Evolutionary conservation across 768 basidiomycete genomes (phyloP), one percentile per base, ranked within the genome.

Genomic region (Lactifluus subvellereus): DNA sequence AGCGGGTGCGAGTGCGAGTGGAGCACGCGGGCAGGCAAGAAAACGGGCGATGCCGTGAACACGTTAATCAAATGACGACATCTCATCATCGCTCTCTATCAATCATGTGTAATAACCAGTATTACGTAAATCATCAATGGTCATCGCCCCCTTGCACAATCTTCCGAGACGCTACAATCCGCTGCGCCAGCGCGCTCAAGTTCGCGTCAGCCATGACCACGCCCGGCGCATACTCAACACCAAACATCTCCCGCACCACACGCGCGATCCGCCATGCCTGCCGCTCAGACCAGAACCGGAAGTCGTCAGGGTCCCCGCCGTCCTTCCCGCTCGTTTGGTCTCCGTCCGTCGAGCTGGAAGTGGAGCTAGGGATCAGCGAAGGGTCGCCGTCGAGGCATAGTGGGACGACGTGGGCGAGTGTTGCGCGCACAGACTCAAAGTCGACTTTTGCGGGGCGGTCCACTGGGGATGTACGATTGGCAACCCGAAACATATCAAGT

Each of bases 121-220:
- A 4, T 14, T 13, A 13, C 40, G 27, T 27, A 27, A 27, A 2
- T 27, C 27, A 27, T 27, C 27, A 3, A 27, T 27, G 27, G 27
- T 27, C 27, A 27, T 40, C 14, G 11, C 16, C 50, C n/a, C 59
- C 22, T 42, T 22, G 37, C 62, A 63, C 54, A 30, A 64, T 59
- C 69, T 85, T 80, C 69, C 83, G 90, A 18, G 90, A 89, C 27
- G 87, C 82, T 66, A 95, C 74, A 68, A 99, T 91, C 70, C 93
- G 80, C 69, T 88, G 88, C 2, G 93, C 86, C 63, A 99, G 76
- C 32, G 87, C 79, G n/a, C 85, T 83, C 70, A 98, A 73, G 74
- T 98, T 98, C 32, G 97, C 94, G 70, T 97, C 94, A 2, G 93
- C 96, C 52, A 98, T 79, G 54, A 99, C 81, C 42, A 99, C 94